Conservation (phyloP, 345 rosid genomes). For the Acer campestre region DNA sequence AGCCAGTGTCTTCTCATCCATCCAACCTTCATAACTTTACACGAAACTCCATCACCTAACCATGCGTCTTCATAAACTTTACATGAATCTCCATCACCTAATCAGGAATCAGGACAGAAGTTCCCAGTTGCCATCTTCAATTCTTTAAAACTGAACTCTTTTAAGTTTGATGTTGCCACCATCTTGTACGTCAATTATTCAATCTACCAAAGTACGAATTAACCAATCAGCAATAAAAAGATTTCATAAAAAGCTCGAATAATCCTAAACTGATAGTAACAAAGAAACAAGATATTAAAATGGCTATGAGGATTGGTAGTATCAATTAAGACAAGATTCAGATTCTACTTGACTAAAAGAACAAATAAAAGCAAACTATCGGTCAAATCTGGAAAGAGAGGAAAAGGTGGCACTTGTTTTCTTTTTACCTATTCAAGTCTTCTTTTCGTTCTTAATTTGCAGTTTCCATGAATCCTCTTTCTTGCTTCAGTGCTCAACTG, state of each 20-base stretch:
- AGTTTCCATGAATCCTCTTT: neutral
- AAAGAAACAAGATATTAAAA: neutral
- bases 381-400: neutral
- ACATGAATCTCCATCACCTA: constrained; percentile 86
- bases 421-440: no score
- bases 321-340: neutral
- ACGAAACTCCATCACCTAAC: constrained; percentile 82
- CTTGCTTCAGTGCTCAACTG: no score
- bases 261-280: no score
- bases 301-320: neutral
- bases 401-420: neutral
- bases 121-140: constrained; percentile 58
- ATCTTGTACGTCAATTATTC: constrained; percentile 34
- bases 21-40: constrained; percentile 72
- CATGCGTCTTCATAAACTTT: constrained; percentile 52
- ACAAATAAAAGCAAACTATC: neutral
- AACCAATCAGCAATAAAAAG: neutral
- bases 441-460: no score
- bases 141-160: constrained; percentile 50
- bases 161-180: constrained; percentile 43
- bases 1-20: constrained; percentile 55
- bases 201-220: neutral
- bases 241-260: neutral
- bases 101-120: constrained; percentile 57
- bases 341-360: neutral